Percentiles rank a stretch among this genome's conserved stretches.
phyloP scores from a whole-genome alignment of 306 rosid genomes.

The Alnus glutinosa region DNA sequence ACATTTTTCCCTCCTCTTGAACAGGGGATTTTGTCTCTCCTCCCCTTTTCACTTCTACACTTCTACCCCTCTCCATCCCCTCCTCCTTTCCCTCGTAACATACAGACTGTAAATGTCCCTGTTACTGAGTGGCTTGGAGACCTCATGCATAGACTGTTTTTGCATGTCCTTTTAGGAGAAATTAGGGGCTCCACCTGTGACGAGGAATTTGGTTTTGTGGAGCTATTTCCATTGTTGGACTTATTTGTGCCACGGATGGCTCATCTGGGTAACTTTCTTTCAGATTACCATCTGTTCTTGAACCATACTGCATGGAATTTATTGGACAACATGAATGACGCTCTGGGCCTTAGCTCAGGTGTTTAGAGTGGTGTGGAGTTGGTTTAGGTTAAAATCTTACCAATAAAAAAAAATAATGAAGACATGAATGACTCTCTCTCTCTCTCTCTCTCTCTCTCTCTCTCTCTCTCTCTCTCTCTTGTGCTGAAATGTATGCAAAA shows the following conservation, averaged over 20 bases:
- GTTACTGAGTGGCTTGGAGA: background rate
- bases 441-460: background rate
- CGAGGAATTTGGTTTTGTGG: background rate
- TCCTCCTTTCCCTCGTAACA: background rate
- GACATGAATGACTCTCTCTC: background rate
- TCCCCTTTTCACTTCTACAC: background rate
- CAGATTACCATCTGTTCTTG: background rate
- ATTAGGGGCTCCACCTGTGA: background rate
- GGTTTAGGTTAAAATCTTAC: background rate
- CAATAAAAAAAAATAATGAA: background rate
- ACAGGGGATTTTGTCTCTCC: background rate
- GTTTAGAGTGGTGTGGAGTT: background rate
- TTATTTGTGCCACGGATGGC: background rate
- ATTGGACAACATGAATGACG: background rate
- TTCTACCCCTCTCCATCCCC: background rate
- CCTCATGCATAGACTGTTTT: background rate
- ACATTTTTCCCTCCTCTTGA: background rate
- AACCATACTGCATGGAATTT: background rate
- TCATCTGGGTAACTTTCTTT: background rate
- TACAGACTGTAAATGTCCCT: background rate
- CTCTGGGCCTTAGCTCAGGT: background rate
- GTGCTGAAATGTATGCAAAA: background rate
- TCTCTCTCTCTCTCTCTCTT: background rate
- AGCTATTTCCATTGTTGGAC: background rate
- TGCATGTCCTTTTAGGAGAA: constrained; percentile 7